These are phyloP conservation scores for Gossypium gossypioides DNA, from an alignment of 441 rosid genomes.

Conservation along the genomic window DNA sequence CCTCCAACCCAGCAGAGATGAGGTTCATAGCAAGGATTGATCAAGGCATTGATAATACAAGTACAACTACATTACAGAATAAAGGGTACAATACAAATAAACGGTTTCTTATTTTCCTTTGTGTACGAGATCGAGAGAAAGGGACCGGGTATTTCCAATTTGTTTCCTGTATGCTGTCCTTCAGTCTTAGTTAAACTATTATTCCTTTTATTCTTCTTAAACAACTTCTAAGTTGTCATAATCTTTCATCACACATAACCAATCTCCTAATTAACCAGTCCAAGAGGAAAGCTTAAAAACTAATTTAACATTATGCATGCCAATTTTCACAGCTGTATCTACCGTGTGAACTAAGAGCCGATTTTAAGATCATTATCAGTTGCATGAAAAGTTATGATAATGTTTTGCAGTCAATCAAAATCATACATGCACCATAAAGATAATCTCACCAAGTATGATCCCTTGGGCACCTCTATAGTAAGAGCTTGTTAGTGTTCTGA, in stretches of 20 bases:
- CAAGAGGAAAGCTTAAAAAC: not conserved
- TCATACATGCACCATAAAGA: not conserved
- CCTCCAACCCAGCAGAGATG: too few species aligned
- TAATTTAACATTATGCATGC: not conserved
- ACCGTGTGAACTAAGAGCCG: slow-evolving; percentile 1
- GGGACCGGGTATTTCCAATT: too few species aligned
- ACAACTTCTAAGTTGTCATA: too few species aligned
- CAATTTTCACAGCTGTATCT: not conserved
- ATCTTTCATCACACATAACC: too few species aligned
- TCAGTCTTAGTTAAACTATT: too few species aligned
- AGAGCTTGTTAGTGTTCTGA: slow-evolving; percentile 86
- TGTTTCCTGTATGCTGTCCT: too few species aligned
- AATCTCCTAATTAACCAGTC: not conserved
- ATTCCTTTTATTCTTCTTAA: too few species aligned
- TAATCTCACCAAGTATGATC: slow-evolving; percentile 66
- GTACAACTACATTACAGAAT: not conserved
- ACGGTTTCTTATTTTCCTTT: too few species aligned
- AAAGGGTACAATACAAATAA: not conserved
- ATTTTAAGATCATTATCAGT: not conserved
- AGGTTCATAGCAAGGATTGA: not conserved
- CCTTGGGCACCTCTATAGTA: slow-evolving; percentile 91
- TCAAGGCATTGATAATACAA: not conserved
- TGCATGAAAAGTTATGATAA: not conserved
- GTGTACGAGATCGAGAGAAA: too few species aligned
- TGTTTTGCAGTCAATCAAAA: not conserved